These are phyloP conservation scores for Pseudodiploospora longispora DNA, from an alignment of 2,329 filamentous ascomycete genomes.

Conservation along the genomic window DNA sequence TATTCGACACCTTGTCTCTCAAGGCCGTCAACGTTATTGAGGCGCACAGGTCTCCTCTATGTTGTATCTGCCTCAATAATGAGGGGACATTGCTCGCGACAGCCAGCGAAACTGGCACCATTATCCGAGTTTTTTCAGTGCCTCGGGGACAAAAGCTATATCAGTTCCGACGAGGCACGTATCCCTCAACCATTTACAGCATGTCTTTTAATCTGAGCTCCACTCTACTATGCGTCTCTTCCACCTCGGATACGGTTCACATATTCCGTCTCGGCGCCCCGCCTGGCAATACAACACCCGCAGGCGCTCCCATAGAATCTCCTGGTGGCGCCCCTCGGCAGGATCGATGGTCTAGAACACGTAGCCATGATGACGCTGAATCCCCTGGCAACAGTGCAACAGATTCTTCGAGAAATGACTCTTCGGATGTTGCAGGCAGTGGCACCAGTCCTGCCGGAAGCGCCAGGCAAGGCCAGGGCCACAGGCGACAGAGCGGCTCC, in stretches of 20 bases:
- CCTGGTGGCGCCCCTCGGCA: slow-evolving; percentile 31
- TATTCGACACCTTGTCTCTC: slow-evolving; percentile 82
- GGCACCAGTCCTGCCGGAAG: slow-evolving; percentile 13
- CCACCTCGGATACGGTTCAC: slow-evolving; percentile 91
- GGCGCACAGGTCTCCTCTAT: slow-evolving; percentile 85
- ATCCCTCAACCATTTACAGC: slow-evolving; percentile 92
- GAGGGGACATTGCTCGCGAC: slow-evolving; percentile 89
- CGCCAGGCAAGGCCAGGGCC: slow-evolving; percentile 18
- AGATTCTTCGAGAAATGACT: slow-evolving; percentile 46
- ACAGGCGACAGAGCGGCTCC: slow-evolving; percentile 58
- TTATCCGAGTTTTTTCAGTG: slow-evolving; percentile 91
- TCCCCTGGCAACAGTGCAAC: slow-evolving; percentile 36
- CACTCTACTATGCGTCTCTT: slow-evolving; percentile 89
- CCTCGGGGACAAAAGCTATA: slow-evolving; percentile 88
- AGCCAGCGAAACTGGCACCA: slow-evolving; percentile 93
- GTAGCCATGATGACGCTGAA: slow-evolving; percentile 40
- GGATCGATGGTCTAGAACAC: slow-evolving; percentile 46
- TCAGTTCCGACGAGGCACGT: slow-evolving; percentile 91
- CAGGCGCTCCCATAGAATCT: slow-evolving; percentile 28
- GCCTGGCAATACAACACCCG: slow-evolving; percentile 27
- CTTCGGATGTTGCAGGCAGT: slow-evolving; percentile 28
- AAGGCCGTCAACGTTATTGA: slow-evolving; percentile 95
- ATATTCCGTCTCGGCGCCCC: slow-evolving; percentile 73
- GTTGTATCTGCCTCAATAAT: slow-evolving; percentile 83
- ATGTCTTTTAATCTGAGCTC: slow-evolving; percentile 98